Percentiles rank a stretch among this genome's conserved stretches.
Conservation (phyloP, 2,329 filamentous ascomycete genomes). For the Fusarium sp. region DNA sequence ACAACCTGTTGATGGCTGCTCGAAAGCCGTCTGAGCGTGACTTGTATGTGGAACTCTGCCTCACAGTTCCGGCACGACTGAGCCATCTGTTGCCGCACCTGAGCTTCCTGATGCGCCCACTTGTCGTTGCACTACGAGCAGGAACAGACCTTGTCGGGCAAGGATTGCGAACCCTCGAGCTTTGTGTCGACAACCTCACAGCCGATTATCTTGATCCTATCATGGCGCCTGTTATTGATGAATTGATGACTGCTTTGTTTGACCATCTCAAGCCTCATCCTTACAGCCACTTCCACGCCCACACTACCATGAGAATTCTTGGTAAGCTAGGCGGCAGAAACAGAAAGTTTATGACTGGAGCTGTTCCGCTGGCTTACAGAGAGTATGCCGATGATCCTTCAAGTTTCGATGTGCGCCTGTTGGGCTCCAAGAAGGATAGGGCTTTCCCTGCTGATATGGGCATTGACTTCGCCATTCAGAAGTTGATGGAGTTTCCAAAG, state of each 20-base stretch:
- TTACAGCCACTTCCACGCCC: slow-evolving; percentile 96
- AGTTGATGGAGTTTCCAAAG: slow-evolving; percentile 85
- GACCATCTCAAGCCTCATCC: slow-evolving; percentile 94
- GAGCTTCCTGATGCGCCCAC: slow-evolving; percentile 94
- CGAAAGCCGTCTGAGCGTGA: slow-evolving; percentile 92
- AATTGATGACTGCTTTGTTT: slow-evolving; percentile 97
- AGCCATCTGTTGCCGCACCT: slow-evolving; percentile 96
- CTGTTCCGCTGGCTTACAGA: slow-evolving; percentile 85
- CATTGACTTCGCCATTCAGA: slow-evolving; percentile 88
- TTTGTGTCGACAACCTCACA: slow-evolving; percentile 98
- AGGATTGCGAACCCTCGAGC: slow-evolving; percentile 89
- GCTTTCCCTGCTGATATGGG: slow-evolving; percentile 90
- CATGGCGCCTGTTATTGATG: slow-evolving; percentile 98
- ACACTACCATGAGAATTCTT: slow-evolving; percentile 97
- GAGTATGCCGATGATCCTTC: slow-evolving; percentile 88
- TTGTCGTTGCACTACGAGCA: slow-evolving; percentile 94
- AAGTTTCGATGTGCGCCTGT: slow-evolving; percentile 89
- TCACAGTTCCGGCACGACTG: slow-evolving; percentile 93
- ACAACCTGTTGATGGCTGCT: slow-evolving; percentile 91
- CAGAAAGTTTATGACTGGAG: slow-evolving; percentile 92
- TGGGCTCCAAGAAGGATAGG: slow-evolving; percentile 89
- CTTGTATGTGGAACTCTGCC: slow-evolving; percentile 94
- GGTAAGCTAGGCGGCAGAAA: slow-evolving; percentile 97
- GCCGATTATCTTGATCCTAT: slow-evolving; percentile 98
- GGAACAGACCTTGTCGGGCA: slow-evolving; percentile 96